Evolutionary conservation across 768 basidiomycete species (phyloP).

Genomic region (Rhodotorula kratochvilovae): DNA sequence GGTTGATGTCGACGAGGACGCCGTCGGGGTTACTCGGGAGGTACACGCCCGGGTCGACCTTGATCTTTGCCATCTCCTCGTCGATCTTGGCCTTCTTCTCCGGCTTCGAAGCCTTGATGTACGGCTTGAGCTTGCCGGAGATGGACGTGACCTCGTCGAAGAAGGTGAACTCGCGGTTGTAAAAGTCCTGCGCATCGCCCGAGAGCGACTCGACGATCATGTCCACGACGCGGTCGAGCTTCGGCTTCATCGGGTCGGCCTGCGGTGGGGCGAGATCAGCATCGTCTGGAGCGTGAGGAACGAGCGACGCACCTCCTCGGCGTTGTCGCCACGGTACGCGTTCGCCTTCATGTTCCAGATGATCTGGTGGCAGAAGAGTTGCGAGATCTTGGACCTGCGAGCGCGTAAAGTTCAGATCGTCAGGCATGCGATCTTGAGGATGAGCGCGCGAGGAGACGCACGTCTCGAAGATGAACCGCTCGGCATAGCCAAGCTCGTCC

Average conservation of each 20-base stretch:
- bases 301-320: conserved; percentile 61
- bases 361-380: conserved; percentile 97
- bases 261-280: conserved; percentile 45
- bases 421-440: not conserved
- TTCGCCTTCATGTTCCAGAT: conserved; percentile 99
- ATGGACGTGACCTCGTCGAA: conserved; percentile 96
- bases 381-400: conserved; percentile 74
- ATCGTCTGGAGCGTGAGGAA: not conserved
- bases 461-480: conserved; percentile 92
- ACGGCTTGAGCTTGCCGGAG: conserved; percentile 94
- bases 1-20: conserved; percentile 91
- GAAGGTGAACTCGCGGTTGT: conserved; percentile 90
- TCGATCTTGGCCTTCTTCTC: conserved; percentile 99
- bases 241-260: conserved; percentile 94
- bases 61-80: conserved; percentile 96
- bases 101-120: conserved; percentile 85
- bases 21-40: conserved; percentile 97
- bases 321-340: conserved; percentile 83
- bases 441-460: not conserved
- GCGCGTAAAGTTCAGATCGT: too few relatives aligned
- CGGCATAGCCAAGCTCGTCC: conserved; percentile 79
- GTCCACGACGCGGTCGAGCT: conserved; percentile 79
- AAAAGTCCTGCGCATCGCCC: conserved; percentile 80
- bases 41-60: conserved; percentile 90
- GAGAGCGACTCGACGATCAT: conserved; percentile 78